Evolutionary conservation across 139 green algal species (phyloP).

Genomic region (Coccomyxa sp.): DNA sequence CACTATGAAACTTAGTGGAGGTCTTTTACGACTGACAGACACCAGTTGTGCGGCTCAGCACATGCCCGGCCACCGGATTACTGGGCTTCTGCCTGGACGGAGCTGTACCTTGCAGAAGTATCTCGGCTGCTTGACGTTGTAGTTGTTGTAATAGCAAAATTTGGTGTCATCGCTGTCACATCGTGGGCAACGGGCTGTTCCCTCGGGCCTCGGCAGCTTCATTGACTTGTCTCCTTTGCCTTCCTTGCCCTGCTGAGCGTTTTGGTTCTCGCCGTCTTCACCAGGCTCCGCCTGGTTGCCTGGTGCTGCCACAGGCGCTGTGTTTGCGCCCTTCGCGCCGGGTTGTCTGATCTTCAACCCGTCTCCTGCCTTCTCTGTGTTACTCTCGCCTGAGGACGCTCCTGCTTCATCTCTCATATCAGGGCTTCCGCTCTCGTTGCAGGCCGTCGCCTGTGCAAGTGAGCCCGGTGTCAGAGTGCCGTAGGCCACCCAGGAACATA

Average conservation of each 20-base stretch:
- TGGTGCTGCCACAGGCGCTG: not conserved
- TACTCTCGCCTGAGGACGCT: not conserved
- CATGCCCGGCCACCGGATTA: too few relatives aligned
- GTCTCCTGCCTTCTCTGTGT: not conserved
- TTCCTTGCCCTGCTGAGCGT: not conserved
- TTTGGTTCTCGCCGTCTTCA: not conserved
- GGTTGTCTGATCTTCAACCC: not conserved
- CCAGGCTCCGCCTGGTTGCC: not conserved
- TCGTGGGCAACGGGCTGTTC: conserved; percentile 59
- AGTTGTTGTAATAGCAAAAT: conserved; percentile 99
- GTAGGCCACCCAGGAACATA: too few relatives aligned
- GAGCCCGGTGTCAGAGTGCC: too few relatives aligned
- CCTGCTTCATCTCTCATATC: not conserved
- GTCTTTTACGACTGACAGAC: not conserved
- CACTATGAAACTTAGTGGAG: not conserved
- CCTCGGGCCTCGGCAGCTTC: not conserved
- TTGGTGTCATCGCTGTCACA: conserved; percentile 84
- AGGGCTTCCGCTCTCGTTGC: too few relatives aligned
- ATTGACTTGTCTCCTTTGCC: not conserved
- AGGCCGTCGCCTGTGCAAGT: too few relatives aligned
- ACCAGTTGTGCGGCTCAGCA: not conserved
- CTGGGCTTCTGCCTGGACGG: too few relatives aligned
- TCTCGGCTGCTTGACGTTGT: conserved; percentile 91
- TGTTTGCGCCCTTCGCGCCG: not conserved
- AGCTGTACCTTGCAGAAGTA: conserved; percentile 79